These are phyloP conservation scores for Paecilomyces formosus DNA, from an alignment of 2,329 filamentous ascomycete species.

Conservation along the genomic window DNA sequence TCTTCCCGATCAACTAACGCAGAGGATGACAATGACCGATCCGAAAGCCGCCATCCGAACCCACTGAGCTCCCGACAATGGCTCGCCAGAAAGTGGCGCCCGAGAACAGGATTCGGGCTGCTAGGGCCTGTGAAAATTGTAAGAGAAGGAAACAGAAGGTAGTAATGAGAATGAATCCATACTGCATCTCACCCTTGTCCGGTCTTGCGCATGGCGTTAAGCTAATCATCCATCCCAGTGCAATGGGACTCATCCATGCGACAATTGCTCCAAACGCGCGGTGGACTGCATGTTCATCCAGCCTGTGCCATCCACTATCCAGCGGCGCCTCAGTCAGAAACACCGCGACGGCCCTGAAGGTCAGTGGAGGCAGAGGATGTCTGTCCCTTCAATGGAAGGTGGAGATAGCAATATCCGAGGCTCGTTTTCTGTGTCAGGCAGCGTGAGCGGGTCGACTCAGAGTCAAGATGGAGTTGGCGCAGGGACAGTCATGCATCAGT, in stretches of 20 bases:
- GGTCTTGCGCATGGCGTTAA: background rate
- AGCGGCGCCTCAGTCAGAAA: background rate
- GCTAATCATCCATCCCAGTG: constrained; percentile 37
- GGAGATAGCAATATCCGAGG: background rate
- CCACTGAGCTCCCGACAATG: constrained; percentile 24
- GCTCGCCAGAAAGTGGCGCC: constrained; percentile 49
- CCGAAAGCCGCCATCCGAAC: background rate
- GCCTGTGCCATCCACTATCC: constrained; percentile 28
- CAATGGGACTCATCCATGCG: constrained; percentile 52
- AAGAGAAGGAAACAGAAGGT: constrained; percentile 63
- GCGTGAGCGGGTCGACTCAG: background rate
- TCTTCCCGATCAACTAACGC: background rate
- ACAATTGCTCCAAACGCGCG: constrained; percentile 50
- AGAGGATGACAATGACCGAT: background rate
- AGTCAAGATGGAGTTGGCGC: background rate
- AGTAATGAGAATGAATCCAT: background rate
- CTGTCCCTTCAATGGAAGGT: background rate
- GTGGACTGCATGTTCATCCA: constrained; percentile 40
- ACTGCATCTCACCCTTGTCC: background rate
- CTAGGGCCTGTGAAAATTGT: constrained; percentile 58
- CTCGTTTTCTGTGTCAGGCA: background rate
- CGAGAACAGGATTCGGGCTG: constrained; percentile 56
- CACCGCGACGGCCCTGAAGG: background rate
- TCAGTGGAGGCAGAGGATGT: background rate
- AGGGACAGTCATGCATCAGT: background rate